phyloP scores from a whole-genome alignment of 2,329 filamentous ascomycete species.

The Fusarium cyanostomum region DNA sequence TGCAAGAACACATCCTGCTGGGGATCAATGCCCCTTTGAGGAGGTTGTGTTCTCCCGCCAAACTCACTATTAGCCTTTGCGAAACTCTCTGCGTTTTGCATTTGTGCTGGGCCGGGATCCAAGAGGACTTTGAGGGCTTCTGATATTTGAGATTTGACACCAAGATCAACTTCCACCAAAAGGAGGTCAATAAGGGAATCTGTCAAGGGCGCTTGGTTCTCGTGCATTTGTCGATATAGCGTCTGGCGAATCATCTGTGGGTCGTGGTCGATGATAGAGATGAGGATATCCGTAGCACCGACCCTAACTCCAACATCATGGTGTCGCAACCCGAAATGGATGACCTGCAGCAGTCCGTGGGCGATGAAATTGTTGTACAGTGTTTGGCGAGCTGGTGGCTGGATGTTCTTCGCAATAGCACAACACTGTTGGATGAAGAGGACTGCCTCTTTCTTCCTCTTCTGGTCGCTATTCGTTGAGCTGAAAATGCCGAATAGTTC shows the following conservation, averaged over 20 bases:
- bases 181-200: constrained; percentile 94
- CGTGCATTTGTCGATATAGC: constrained; percentile 90
- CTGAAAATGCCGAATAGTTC: constrained; percentile 90
- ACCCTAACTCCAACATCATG: constrained; percentile 85
- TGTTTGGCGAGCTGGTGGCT: constrained; percentile 80
- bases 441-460: constrained; percentile 91
- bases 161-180: constrained; percentile 89
- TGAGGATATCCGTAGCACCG: constrained; percentile 91
- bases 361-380: constrained; percentile 91
- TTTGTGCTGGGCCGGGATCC: constrained; percentile 68
- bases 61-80: constrained; percentile 75
- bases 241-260: constrained; percentile 92
- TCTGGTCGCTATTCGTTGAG: constrained; percentile 68
- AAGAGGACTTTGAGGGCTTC: constrained; percentile 95
- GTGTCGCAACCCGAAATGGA: constrained; percentile 90
- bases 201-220: constrained; percentile 85
- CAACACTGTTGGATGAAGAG: constrained; percentile 98
- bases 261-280: constrained; percentile 95
- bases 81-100: constrained; percentile 62
- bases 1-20: constrained; percentile 88
- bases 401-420: constrained; percentile 91
- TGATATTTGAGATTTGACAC: constrained; percentile 93
- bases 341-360: constrained; percentile 87
- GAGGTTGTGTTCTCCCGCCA: constrained; percentile 71
- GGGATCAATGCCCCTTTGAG: constrained; percentile 65